A percentile compares a stretch with the other conserved stretches of the same genome.
Evolutionary conservation across 345 rosid species (phyloP).

Genomic region (Dimocarpus longan): DNA sequence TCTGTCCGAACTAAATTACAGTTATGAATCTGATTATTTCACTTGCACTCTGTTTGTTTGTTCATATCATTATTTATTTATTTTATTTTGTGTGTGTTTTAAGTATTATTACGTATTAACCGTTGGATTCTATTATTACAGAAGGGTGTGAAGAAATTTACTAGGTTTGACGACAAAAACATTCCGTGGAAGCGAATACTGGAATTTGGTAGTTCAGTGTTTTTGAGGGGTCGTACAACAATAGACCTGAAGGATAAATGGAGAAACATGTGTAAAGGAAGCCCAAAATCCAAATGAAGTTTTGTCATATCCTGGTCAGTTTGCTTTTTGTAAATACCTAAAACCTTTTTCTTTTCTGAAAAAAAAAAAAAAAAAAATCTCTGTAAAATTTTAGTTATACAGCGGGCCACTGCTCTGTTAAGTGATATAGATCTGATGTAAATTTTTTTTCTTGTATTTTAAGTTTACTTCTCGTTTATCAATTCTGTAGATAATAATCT

Average conservation of each 20-base stretch:
- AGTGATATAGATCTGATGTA: background rate
- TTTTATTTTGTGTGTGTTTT: background rate
- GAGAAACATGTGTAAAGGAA: constrained; percentile 48
- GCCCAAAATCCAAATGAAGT: constrained; percentile 28
- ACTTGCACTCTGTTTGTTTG: background rate
- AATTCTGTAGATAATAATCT: background rate
- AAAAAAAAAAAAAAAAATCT: background rate
- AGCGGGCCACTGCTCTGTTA: background rate
- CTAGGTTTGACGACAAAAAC: constrained; percentile 12
- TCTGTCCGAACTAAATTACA: background rate
- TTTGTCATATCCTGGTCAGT: constrained; percentile 16
- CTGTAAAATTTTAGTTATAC: background rate
- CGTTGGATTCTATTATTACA: constrained; percentile 24
- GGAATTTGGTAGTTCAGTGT: constrained; percentile 36
- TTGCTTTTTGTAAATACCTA: background rate
- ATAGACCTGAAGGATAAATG: constrained; percentile 51
- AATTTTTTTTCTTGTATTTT: background rate
- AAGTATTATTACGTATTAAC: background rate
- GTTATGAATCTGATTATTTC: background rate
- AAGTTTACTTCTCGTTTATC: background rate
- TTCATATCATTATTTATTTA: background rate
- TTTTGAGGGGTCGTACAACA: constrained; percentile 33
- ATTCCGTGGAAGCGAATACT: constrained; percentile 47
- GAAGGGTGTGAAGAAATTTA: constrained; percentile 43
- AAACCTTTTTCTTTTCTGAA: background rate